phyloP scores from a whole-genome alignment of 2,329 filamentous ascomycete species.

The Phialocephala sp. region DNA sequence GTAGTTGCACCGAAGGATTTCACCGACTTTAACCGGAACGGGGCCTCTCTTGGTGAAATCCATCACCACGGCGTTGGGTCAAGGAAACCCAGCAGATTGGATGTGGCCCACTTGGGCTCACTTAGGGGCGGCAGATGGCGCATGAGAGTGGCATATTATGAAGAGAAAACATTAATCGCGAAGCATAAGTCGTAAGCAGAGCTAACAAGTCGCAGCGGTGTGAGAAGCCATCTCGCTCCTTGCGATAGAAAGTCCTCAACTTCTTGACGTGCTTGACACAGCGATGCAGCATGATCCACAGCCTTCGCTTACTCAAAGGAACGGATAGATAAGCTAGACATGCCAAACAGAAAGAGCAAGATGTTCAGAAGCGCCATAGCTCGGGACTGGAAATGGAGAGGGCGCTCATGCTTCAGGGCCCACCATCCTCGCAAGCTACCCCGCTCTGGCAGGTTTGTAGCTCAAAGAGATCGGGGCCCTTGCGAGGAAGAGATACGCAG shows the following conservation, averaged over 20 bases:
- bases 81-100: slow-evolving; percentile 10
- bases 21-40: neutral
- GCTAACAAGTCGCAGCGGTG: neutral
- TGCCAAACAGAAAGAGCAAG: neutral
- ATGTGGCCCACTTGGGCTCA: slow-evolving; percentile 14
- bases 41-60: slow-evolving; percentile 7
- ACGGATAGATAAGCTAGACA: neutral
- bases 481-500: neutral
- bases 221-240: neutral
- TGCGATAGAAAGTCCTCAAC: neutral
- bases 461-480: neutral
- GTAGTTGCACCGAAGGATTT: neutral
- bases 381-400: slow-evolving; percentile 1
- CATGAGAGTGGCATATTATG: neutral
- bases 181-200: neutral
- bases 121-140: slow-evolving; percentile 18
- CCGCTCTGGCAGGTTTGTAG: neutral
- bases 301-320: neutral
- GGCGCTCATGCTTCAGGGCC: neutral
- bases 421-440: neutral
- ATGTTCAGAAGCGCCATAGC: neutral
- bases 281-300: neutral
- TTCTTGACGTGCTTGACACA: neutral
- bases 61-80: slow-evolving; percentile 19
- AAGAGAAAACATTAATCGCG: neutral